These are phyloP conservation scores for Aspergillaceae sp. DNA, from an alignment of 2,329 filamentous ascomycete genomes.

Conservation along the genomic window DNA sequence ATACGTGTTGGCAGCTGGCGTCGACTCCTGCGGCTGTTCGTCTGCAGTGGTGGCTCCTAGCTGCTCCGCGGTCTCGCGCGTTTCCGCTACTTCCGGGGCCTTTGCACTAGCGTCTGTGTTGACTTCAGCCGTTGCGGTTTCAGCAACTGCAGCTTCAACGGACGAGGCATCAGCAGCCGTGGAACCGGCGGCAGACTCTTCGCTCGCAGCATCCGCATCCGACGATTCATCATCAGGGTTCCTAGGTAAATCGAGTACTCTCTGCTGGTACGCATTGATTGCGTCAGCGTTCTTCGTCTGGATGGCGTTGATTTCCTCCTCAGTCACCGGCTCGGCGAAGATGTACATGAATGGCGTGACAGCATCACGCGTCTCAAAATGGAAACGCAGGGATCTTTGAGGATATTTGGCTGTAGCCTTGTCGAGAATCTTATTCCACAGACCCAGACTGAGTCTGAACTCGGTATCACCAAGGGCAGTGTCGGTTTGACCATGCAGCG, in stretches of 20 bases:
- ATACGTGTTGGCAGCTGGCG: neutral
- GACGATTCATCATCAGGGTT: conserved; percentile 8
- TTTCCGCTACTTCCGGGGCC: neutral
- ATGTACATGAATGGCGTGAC: conserved; percentile 68
- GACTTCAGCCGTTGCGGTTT: no score
- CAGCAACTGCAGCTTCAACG: no score
- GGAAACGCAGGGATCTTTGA: conserved; percentile 62
- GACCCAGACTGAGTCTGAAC: conserved; percentile 68
- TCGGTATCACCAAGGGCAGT: conserved; percentile 66
- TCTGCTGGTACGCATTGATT: conserved; percentile 59
- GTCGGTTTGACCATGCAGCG: conserved; percentile 70
- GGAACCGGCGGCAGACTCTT: no score
- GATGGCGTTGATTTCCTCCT: conserved; percentile 62
- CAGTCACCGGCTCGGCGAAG: conserved; percentile 74
- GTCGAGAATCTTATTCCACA: conserved; percentile 73
- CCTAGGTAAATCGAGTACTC: conserved; percentile 28
- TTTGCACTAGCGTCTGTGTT: neutral
- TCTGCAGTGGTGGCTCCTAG: no score
- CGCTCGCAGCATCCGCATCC: neutral
- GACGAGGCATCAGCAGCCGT: no score
- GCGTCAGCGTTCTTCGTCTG: conserved; percentile 59
- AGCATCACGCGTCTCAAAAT: conserved; percentile 66
- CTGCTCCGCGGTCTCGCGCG: neutral
- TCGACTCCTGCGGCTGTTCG: no score
- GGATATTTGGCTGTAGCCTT: conserved; percentile 68